Base-by-base conservation (phyloP, 2,329 filamentous ascomycete genomes). In the Fusarium sp. region DNA sequence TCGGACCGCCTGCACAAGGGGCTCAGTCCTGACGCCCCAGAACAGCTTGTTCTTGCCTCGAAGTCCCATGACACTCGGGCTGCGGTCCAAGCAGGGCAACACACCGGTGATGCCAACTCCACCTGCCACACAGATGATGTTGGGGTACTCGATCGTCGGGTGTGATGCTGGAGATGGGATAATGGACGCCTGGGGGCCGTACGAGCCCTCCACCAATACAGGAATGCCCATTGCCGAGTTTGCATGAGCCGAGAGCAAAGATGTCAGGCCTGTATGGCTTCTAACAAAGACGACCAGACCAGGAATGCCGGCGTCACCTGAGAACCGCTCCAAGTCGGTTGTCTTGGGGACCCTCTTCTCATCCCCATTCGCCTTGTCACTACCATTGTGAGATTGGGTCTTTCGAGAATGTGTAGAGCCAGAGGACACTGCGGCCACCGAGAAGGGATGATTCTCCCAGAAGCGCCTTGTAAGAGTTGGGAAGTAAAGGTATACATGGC, bases 371-470 rank as follows among this genome's bases (percentile, higher is more conserved):
- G 11, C 27, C 4, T 53, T 16, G 11, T 36, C 20, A 36, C 33
- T 56, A 5, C n/a, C 14, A 17, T 17, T 56, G 5, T 56, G 31
- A 4, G 51, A 24, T 8, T 56, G 51, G 5, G 20, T 17, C 51
- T 56, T 56, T 10, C 1, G 31, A 24, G 51, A 24, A 24, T 22
- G 12, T 2, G n/a, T 36, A 36, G 51, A 14, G 2, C 20, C 31
- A n/a, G 14, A 35, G 17, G 51, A 35, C 8, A 56, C 9, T 17
- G 20, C n/a, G 4, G 57, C 71, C 1, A 76, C 65, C 11, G 79
- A 80, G 55, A 81, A 81, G 0, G 79, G 80, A 14, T 81, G 79
- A 33, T 73, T 80, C 65, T 81, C 80, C 79, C 79, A 80, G 11
- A 78, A 12, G 0, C 76, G 68, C 77, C 76, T 79, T 33, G 65